Conservation (phyloP, 352 stramenopile species). For the Phytophthora cactorum region DNA sequence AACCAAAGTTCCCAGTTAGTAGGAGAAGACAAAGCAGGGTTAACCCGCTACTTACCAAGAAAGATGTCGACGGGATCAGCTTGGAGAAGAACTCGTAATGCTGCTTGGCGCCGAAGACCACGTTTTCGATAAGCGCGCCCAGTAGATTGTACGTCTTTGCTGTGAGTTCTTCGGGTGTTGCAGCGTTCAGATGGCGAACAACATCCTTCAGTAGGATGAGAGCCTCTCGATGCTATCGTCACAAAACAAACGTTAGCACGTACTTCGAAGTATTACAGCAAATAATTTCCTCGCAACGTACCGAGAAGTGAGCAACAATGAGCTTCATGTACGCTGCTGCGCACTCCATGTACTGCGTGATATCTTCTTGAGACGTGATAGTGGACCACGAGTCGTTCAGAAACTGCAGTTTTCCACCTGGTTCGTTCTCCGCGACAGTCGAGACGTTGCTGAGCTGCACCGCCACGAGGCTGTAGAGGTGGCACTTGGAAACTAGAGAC, state of each 20-base stretch:
- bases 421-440: conserved; percentile 35
- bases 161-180: conserved; percentile 62
- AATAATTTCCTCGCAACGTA: conserved; percentile 18
- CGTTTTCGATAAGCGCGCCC: conserved; percentile 77
- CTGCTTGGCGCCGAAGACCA: conserved; percentile 74
- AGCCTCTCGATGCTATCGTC: conserved; percentile 66
- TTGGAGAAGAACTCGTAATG: conserved; percentile 75
- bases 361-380: conserved; percentile 74
- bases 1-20: background rate
- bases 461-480: conserved; percentile 76
- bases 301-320: conserved; percentile 84
- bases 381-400: conserved; percentile 87
- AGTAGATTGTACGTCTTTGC: conserved; percentile 73
- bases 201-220: conserved; percentile 88
- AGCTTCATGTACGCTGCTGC: conserved; percentile 87
- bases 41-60: conserved; percentile 50
- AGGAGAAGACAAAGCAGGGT: background rate
- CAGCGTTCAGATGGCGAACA: conserved; percentile 79
- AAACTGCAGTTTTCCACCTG: conserved; percentile 73
- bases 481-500: conserved; percentile 65
- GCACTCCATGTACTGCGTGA: conserved; percentile 85
- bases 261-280: background rate
- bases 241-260: conserved; percentile 15
- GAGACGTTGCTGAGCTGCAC: conserved; percentile 57
- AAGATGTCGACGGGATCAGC: conserved; percentile 78